These are phyloP conservation scores for Cyberlindnera meyerae DNA, from an alignment of 805 yeast genomes.

Conservation along the genomic window DNA sequence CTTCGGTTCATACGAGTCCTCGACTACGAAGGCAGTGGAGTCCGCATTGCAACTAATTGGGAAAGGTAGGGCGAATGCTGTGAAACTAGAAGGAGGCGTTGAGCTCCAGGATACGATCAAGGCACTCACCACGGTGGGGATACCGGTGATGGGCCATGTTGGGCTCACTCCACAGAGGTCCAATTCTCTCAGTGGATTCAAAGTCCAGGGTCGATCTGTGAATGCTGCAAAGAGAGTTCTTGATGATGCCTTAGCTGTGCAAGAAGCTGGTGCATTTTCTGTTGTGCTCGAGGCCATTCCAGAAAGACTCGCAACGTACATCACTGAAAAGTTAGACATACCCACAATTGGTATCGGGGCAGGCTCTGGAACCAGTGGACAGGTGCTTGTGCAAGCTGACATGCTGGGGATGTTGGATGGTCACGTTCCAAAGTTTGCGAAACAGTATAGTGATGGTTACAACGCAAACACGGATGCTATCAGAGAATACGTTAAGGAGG, in stretches of 20 bases:
- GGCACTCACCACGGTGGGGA: constrained; percentile 60
- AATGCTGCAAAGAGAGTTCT: constrained; percentile 51
- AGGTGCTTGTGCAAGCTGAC: constrained; percentile 85
- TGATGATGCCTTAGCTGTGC: constrained; percentile 64
- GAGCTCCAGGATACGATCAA: constrained; percentile 49
- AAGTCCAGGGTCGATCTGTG: constrained; percentile 69
- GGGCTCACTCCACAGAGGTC: constrained; percentile 91
- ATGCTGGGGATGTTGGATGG: constrained; percentile 67
- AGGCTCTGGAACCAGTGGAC: constrained; percentile 79
- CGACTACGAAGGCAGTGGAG: constrained; percentile 56
- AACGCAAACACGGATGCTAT: constrained; percentile 48
- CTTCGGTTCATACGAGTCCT: constrained; percentile 76
- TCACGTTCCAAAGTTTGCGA: constrained; percentile 67
- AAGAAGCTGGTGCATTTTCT: constrained; percentile 71
- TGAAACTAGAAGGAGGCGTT: constrained; percentile 81
- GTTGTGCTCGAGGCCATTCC: constrained; percentile 87
- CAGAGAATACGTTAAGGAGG: constrained; percentile 52
- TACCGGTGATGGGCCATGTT: constrained; percentile 87
- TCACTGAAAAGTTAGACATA: constrained; percentile 54
- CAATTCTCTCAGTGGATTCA: constrained; percentile 78
- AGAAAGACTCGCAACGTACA: constrained; percentile 54
- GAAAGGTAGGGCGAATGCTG: constrained; percentile 54
- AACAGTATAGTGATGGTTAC: constrained; percentile 54
- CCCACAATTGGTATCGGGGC: constrained; percentile 98
- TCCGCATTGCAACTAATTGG: constrained; percentile 53